Conservation (phyloP, 495 filamentous ascomycete species). For the Penicillium daleae region DNA sequence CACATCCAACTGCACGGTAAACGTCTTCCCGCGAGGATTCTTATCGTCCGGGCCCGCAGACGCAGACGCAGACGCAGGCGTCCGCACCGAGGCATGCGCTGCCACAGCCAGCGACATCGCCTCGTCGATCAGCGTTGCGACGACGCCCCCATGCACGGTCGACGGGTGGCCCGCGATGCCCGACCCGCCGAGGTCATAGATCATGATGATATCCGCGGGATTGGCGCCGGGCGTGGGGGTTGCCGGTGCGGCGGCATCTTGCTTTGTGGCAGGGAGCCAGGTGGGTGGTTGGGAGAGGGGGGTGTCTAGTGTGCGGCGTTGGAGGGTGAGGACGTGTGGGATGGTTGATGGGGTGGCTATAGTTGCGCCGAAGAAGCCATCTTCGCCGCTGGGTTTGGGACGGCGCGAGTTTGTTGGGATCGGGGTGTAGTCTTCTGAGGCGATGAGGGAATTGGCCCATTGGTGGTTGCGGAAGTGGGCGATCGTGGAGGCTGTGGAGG, state of each 20-base stretch:
- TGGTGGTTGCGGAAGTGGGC: conserved; percentile 30
- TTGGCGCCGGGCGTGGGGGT: conserved; percentile 28
- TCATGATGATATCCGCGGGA: conserved; percentile 45
- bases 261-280: conserved; percentile 40
- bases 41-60: conserved; percentile 7
- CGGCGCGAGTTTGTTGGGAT: conserved; percentile 43
- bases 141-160: conserved; percentile 52
- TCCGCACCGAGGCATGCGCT: conserved; percentile 30
- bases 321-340: conserved; percentile 43
- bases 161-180: conserved; percentile 46
- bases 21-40: conserved; percentile 39
- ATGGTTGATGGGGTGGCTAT: conserved; percentile 43
- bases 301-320: conserved; percentile 32
- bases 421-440: conserved; percentile 36
- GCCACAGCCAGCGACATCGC: conserved; percentile 48
- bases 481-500: conserved; percentile 13
- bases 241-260: conserved; percentile 29
- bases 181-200: conserved; percentile 38
- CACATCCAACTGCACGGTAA: conserved; percentile 48
- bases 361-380: conserved; percentile 44
- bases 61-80: too few species aligned
- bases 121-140: conserved; percentile 75
- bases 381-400: conserved; percentile 45
- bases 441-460: conserved; percentile 36
- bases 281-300: conserved; percentile 28